A percentile compares a stretch with the other conserved stretches of the same genome.
Conservation (phyloP, 768 basidiomycete genomes). For the Myochromella boudieri region DNA sequence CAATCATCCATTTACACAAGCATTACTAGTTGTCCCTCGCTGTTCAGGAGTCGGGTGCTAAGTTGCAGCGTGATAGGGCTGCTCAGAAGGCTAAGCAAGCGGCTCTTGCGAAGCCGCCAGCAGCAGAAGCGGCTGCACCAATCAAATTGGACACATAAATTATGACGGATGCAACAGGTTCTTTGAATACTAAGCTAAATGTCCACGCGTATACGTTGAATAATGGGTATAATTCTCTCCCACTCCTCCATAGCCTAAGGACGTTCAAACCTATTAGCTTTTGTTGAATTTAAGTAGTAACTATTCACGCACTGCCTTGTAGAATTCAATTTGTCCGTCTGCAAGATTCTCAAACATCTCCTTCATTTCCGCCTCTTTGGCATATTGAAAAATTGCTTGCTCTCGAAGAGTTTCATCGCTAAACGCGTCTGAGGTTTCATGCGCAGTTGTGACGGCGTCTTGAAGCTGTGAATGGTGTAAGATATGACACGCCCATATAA, state of each 20-base stretch:
- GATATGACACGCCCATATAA: background rate
- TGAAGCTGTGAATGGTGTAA: slow-evolving; percentile 59
- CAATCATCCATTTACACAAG: slow-evolving; percentile 1
- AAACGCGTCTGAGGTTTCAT: slow-evolving; percentile 95
- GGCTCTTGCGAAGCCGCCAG: background rate
- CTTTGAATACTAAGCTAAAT: slow-evolving; percentile 1
- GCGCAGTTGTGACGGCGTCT: slow-evolving; percentile 93
- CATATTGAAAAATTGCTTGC: slow-evolving; percentile 84
- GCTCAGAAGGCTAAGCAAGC: slow-evolving; percentile 16
- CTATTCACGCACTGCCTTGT: slow-evolving; percentile 62
- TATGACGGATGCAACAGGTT: slow-evolving; percentile 4
- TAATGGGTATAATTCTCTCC: slow-evolving; percentile 91
- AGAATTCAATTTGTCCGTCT: slow-evolving; percentile 94
- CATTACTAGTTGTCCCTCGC: slow-evolving; percentile 62
- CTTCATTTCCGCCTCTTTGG: slow-evolving; percentile 96
- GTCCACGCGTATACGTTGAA: slow-evolving; percentile 86
- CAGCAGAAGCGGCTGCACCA: background rate
- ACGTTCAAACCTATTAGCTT: slow-evolving; percentile 4
- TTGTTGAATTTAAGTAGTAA: slow-evolving; percentile 10
- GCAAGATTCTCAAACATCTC: slow-evolving; percentile 87
- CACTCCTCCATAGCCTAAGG: slow-evolving; percentile 92
- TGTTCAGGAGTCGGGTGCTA: slow-evolving; percentile 79
- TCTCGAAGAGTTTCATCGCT: slow-evolving; percentile 93
- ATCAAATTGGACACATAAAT: slow-evolving; percentile 3
- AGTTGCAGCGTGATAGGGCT: slow-evolving; percentile 43